Conservation (phyloP, 2,329 filamentous ascomycete species). For the Verticillium dahliae region DNA sequence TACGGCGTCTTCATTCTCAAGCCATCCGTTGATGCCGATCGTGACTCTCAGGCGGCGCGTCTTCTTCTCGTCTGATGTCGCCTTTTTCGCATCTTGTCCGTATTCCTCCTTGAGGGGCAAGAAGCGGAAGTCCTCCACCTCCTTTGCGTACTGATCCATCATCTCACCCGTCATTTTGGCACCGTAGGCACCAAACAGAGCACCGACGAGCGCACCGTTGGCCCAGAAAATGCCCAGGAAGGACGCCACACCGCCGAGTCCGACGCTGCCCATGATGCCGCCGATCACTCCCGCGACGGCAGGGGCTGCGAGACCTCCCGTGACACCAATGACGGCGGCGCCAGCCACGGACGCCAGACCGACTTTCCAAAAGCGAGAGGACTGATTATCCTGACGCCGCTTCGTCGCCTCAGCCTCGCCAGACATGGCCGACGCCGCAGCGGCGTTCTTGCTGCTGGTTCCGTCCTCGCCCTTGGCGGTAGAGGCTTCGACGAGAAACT, state of each 20-base stretch:
- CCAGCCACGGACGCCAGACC: slow-evolving; percentile 83
- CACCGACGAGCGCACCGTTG: slow-evolving; percentile 77
- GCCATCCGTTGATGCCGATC: slow-evolving; percentile 84
- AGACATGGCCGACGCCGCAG: slow-evolving; percentile 41
- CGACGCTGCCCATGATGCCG: slow-evolving; percentile 76
- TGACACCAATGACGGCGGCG: slow-evolving; percentile 84
- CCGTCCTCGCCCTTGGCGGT: slow-evolving; percentile 26
- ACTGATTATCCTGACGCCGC: slow-evolving; percentile 63
- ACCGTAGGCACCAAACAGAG: slow-evolving; percentile 84
- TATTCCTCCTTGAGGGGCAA: slow-evolving; percentile 57
- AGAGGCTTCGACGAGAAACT: slow-evolving; percentile 63
- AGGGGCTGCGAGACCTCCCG: slow-evolving; percentile 83
- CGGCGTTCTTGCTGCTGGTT: slow-evolving; percentile 20
- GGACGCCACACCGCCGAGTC: slow-evolving; percentile 76
- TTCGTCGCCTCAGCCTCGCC: slow-evolving; percentile 72
- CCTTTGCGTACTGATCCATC: slow-evolving; percentile 80
- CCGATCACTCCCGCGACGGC: slow-evolving; percentile 82
- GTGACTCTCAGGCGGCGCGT: slow-evolving; percentile 64
- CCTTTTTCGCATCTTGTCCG: slow-evolving; percentile 23
- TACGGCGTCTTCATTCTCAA: slow-evolving; percentile 68
- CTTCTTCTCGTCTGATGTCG: slow-evolving; percentile 18
- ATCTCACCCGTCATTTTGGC: slow-evolving; percentile 73
- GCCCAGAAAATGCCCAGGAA: slow-evolving; percentile 83
- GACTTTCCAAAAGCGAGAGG: slow-evolving; percentile 78
- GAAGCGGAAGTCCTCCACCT: slow-evolving; percentile 78